Conservation (phyloP, 1,284 basidiomycete species). For the Omphalotus olearius region DNA sequence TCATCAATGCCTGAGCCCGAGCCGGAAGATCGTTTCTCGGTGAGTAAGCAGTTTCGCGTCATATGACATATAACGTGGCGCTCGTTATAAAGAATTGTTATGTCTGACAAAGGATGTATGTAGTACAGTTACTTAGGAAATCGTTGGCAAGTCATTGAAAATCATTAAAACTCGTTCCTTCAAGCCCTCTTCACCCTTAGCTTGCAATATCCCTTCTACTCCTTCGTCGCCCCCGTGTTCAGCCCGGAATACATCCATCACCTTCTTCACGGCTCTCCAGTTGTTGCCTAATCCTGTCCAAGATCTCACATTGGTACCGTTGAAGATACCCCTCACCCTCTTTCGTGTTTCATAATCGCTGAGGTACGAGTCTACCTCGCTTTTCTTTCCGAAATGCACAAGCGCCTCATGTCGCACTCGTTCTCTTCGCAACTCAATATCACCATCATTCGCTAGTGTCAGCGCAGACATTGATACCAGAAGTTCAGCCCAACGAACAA, state of each 20-base stretch:
- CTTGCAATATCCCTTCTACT: conserved; percentile 27
- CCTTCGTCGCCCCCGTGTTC: conserved; percentile 34
- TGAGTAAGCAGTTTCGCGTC: too few species aligned
- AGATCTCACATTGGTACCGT: conserved; percentile 44
- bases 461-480: conserved; percentile 7
- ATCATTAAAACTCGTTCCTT: conserved; percentile 26
- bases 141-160: conserved; percentile 10
- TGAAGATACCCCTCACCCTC: conserved; percentile 42
- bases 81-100: too few species aligned
- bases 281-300: conserved; percentile 45
- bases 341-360: conserved; percentile 27
- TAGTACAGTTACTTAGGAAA: neutral
- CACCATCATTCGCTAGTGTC: conserved; percentile 4
- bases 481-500: conserved; percentile 43
- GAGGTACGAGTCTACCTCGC: conserved; percentile 39
- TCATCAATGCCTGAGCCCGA: too few species aligned
- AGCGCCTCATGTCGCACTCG: conserved; percentile 42
- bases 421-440: conserved; percentile 15
- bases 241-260: conserved; percentile 45
- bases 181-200: conserved; percentile 27
- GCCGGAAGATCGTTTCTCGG: too few species aligned
- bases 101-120: too few species aligned
- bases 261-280: conserved; percentile 43
- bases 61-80: too few species aligned
- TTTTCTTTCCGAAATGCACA: conserved; percentile 47